phyloP scores from a whole-genome alignment of 441 rosid genomes.

The Euphorbia celastroides region DNA sequence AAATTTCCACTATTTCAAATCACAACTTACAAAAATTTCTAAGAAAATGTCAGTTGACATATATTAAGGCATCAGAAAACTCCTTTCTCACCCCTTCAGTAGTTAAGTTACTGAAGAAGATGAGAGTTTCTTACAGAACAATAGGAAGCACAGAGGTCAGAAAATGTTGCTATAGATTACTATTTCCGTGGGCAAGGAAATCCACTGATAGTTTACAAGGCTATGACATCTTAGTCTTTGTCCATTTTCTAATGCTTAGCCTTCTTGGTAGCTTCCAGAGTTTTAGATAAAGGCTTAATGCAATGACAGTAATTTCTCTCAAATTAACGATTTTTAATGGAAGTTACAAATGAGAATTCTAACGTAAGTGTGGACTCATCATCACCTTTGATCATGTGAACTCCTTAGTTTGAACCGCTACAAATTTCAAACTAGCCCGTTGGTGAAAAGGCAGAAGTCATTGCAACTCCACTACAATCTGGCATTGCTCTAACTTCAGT shows the following conservation, averaged over 20 bases:
- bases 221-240: not conserved
- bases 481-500: slow-evolving; percentile 57
- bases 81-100: not conserved
- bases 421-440: slow-evolving; percentile 1
- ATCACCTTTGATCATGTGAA: not conserved
- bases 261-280: not conserved
- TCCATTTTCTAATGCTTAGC: not conserved
- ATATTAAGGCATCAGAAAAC: not conserved
- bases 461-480: slow-evolving; percentile 13
- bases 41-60: not conserved
- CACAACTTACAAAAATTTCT: not conserved
- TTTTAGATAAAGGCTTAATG: not conserved
- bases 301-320: not conserved
- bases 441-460: slow-evolving; percentile 7
- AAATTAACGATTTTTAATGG: too few species aligned
- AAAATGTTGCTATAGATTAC: too few species aligned
- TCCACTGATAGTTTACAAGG: not conserved
- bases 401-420: not conserved
- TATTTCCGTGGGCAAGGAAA: too few species aligned
- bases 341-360: not conserved
- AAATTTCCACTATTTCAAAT: not conserved
- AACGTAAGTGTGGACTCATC: too few species aligned
- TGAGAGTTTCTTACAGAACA: not conserved
- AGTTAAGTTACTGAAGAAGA: not conserved
- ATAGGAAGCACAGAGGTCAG: not conserved